These are phyloP conservation scores for Hygrophorus pudorinus DNA, from an alignment of 768 basidiomycete species.

Conservation along the genomic window DNA sequence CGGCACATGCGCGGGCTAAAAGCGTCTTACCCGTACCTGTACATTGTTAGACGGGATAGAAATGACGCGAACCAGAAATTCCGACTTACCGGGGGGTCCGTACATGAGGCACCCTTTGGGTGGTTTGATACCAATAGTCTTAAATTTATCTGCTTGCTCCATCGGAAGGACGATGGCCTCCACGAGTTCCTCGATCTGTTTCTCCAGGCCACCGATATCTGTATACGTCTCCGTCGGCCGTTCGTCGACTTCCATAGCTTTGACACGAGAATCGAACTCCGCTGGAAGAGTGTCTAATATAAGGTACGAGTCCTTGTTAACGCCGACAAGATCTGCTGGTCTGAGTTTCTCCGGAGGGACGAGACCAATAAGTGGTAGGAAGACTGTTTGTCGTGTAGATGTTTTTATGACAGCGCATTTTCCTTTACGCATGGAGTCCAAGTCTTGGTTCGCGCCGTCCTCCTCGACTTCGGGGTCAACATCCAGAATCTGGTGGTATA, in stretches of 20 bases:
- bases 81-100: conserved; percentile 76
- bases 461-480: conserved; percentile 91
- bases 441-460: conserved; percentile 91
- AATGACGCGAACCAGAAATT: conserved; percentile 5
- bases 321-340: conserved; percentile 93
- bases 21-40: conserved; percentile 92
- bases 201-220: conserved; percentile 96
- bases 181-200: conserved; percentile 97
- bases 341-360: conserved; percentile 86
- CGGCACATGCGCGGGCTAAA: conserved; percentile 94
- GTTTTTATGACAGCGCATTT: conserved; percentile 99
- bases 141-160: conserved; percentile 98
- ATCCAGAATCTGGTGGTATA: conserved; percentile 67
- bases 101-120: conserved; percentile 99
- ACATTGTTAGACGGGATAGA: conserved; percentile 5
- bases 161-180: conserved; percentile 98
- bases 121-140: conserved; percentile 93
- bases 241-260: conserved; percentile 99
- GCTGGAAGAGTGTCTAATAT: conserved; percentile 91
- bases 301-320: conserved; percentile 99
- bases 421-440: conserved; percentile 92
- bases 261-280: conserved; percentile 96
- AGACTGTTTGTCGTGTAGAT: conserved; percentile 96
- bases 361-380: conserved; percentile 95
- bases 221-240: conserved; percentile 95